phyloP scores from a whole-genome alignment of 345 rosid genomes.

The Gossypium stocksii region DNA sequence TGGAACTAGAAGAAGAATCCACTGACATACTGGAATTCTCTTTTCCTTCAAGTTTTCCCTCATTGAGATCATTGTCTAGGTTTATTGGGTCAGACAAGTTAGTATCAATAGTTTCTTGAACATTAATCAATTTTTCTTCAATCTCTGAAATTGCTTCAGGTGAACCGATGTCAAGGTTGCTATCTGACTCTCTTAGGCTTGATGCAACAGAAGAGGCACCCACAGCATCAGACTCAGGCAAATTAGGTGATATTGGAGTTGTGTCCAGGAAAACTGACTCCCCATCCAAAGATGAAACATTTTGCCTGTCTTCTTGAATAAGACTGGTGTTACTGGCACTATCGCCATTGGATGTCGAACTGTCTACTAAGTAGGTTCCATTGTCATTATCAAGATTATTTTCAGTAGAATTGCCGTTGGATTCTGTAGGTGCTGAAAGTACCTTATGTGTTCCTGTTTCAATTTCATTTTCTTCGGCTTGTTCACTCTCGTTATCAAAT shows the following conservation, averaged over 20 bases:
- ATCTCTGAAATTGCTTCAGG: conserved; percentile 31
- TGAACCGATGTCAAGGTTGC: conserved; percentile 20
- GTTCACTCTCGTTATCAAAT: conserved; percentile 36
- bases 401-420: conserved; percentile 32
- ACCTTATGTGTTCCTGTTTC: conserved; percentile 29
- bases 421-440: conserved; percentile 32
- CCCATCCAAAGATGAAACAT: conserved; percentile 31
- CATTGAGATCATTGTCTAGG: conserved; percentile 23
- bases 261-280: conserved; percentile 34
- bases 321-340: conserved; percentile 25
- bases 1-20: conserved; percentile 28
- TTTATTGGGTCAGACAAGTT: conserved; percentile 25
- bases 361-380: conserved; percentile 23
- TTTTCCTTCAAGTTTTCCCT: conserved; percentile 27
- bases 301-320: conserved; percentile 26
- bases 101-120: conserved; percentile 31
- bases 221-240: conserved; percentile 33
- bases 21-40: conserved; percentile 18
- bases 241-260: conserved; percentile 25
- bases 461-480: conserved; percentile 25
- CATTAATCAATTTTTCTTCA: conserved; percentile 25
- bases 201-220: conserved; percentile 26
- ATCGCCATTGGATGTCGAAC: conserved; percentile 20
- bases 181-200: conserved; percentile 23
- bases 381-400: conserved; percentile 24